Base-by-base conservation (phyloP, 2,329 filamentous ascomycete species). In the Mycosphaerella arachidis region DNA sequence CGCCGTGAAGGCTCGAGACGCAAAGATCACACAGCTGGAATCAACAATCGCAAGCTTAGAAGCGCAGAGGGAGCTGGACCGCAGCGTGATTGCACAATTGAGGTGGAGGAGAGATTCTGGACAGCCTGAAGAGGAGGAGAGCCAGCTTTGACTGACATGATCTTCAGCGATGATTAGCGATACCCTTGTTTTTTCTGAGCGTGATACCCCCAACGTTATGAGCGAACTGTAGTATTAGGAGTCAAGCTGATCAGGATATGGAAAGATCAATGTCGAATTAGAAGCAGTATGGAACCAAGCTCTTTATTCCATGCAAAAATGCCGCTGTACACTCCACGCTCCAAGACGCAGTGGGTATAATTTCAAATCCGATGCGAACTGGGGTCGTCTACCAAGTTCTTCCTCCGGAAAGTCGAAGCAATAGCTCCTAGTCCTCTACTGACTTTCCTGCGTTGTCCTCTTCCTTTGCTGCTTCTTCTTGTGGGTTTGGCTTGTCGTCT, bases 11-110 rank as follows among this genome's bases (percentile, higher is more conserved):
- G 79, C 80, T 4, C 86, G 86, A 64, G 87, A 93, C 77, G 74
- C 84, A 71, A 76, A 86, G 76, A 78, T 88, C 72, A 74, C 81
- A 73, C 78, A 89, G 73, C 75, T 96, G 75, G 82, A 86, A 77
- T 77, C 89, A 70, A 77, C 87, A 66, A 78, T 95, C 80, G 74
- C 73, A 5, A 76, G 75, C 12, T 71, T 88, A 37, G 81, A 86
- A 69, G 78, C 79, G 13, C 82, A 86, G 69, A 72, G 77, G 46
- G 81, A 85, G 68, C 78, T 82, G 58, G 80, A 82, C 68, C 79
- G 76, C 61, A 76, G 59, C 16, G 56, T 66, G 8, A 68, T 95
- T 80, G 74, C 71, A 7, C 75, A 73, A 57, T 64, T 77, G 67
- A 76, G 72, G 52, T 68, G 65, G 67, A 64, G 70, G 31, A 63